Conservation (phyloP, 257 asterid species). For the Verbena officinalis region DNA sequence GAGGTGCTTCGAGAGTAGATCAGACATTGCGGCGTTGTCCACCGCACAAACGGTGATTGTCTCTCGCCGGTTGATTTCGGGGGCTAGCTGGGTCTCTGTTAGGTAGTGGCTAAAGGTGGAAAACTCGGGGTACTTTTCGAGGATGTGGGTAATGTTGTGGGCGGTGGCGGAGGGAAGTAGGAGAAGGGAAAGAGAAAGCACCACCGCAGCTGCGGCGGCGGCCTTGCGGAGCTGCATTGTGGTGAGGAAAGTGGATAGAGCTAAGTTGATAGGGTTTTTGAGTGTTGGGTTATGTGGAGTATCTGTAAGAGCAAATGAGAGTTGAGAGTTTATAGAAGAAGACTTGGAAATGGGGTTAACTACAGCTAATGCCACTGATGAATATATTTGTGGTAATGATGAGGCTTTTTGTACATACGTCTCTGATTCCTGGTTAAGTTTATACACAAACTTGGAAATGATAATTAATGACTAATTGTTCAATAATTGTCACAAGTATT, state of each 20-base stretch:
- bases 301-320: not conserved
- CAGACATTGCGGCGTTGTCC: slow-evolving; percentile 62
- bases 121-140: slow-evolving; percentile 46
- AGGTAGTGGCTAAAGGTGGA: slow-evolving; percentile 67
- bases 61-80: slow-evolving; percentile 57
- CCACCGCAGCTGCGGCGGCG: slow-evolving; percentile 37
- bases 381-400: not conserved
- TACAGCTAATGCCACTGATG: slow-evolving; percentile 14
- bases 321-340: slow-evolving; percentile 5
- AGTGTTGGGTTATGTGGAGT: not conserved
- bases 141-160: slow-evolving; percentile 64
- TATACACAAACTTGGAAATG: not conserved
- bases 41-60: slow-evolving; percentile 77
- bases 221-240: slow-evolving; percentile 55
- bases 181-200: slow-evolving; percentile 28
- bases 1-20: slow-evolving; percentile 58
- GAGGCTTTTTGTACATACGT: not conserved
- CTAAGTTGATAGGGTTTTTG: not conserved
- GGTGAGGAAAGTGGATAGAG: not conserved
- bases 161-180: slow-evolving; percentile 44
- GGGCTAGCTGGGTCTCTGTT: slow-evolving; percentile 62
- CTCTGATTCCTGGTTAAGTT: not conserved
- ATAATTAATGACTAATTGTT: no score
- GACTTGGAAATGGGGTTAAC: not conserved
- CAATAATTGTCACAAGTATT: not conserved